Evolutionary conservation across 768 basidiomycete genomes (phyloP).

Genomic region (Pholiota microspora): DNA sequence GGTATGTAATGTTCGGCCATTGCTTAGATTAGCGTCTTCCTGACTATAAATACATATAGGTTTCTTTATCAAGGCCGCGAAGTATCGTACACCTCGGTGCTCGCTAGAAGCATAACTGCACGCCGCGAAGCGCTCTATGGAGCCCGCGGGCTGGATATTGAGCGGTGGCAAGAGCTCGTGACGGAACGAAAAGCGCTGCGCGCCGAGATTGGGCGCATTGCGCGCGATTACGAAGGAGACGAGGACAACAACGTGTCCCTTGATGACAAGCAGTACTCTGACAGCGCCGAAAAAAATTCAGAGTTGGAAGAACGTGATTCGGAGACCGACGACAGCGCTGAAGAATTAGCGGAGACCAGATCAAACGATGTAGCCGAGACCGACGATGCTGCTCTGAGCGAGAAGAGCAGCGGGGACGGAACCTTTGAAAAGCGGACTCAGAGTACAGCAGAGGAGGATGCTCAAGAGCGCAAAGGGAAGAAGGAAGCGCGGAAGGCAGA

Average conservation of each 20-base stretch:
- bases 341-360: background rate
- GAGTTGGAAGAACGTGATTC: too few species aligned
- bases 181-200: slow-evolving; percentile 47
- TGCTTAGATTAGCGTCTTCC: background rate
- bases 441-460: background rate
- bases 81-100: slow-evolving; percentile 63
- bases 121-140: slow-evolving; percentile 56
- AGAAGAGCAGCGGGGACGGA: background rate
- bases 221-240: slow-evolving; percentile 55
- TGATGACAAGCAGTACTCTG: background rate
- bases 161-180: slow-evolving; percentile 54
- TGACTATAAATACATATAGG: slow-evolving; percentile 24
- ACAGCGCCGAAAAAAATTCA: background rate
- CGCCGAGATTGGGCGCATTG: slow-evolving; percentile 54
- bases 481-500: slow-evolving; percentile 5
- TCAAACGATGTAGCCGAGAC: background rate
- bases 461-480: background rate
- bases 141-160: slow-evolving; percentile 57
- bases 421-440: background rate
- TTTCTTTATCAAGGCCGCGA: slow-evolving; percentile 61
- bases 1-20: slow-evolving; percentile 28
- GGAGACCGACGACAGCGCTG: background rate
- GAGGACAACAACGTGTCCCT: slow-evolving; percentile 19
- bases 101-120: slow-evolving; percentile 56
- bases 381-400: background rate